Base-by-base conservation (phyloP, 768 basidiomycete species). In the Amyloporia xantha region DNA sequence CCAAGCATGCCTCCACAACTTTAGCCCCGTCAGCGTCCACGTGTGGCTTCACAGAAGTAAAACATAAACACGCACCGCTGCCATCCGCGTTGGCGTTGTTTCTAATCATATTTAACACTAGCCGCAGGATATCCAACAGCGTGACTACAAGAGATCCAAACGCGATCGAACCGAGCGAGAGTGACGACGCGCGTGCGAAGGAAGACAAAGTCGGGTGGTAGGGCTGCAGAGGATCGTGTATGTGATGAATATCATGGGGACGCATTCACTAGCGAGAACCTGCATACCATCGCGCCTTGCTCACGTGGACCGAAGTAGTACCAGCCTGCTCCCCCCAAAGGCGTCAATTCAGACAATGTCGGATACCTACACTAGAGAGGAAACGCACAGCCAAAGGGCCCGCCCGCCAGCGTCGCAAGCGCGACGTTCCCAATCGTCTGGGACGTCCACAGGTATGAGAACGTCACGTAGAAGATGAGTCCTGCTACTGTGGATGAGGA, bases 131-230 rank as follows among this genome's bases (percentile, higher is more conserved):
- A 52, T 91, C 89, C 36, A 92, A 66, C 26, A 91, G 62, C 1
- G 91, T 88, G 24, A 92, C 89, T 49, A 91, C 85, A 56, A 92
- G 68, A 12, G 82, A 86, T 12, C 88, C 88, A 60, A 93, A 91
- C 0, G 88, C 86, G 54, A 91, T 87, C 1, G 86, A 89, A 6
- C 88, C 91, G 26, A 93, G 74, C 0, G 88, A 91, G 23, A 83
- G 65, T 0, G 86, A 89, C 3, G 83, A 85, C 20, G 86, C 85
- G 24, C 89, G 78, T 19, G 76, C 75, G 55, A 92, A 85, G 0
- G 86, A 74, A 38, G 81, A 73, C 2, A 81, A 59, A 6, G 86
- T 87, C 1, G 86, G 83, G 59, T 86, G 75, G 51, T 76, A 79
- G 28, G 86, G 87, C 78, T 86, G 25, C 17, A 24, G 26, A 35